Evolutionary conservation across 805 yeast genomes (phyloP), one percentile per base, ranked within the genome.

Genomic region (Saturnispora hagleri): DNA sequence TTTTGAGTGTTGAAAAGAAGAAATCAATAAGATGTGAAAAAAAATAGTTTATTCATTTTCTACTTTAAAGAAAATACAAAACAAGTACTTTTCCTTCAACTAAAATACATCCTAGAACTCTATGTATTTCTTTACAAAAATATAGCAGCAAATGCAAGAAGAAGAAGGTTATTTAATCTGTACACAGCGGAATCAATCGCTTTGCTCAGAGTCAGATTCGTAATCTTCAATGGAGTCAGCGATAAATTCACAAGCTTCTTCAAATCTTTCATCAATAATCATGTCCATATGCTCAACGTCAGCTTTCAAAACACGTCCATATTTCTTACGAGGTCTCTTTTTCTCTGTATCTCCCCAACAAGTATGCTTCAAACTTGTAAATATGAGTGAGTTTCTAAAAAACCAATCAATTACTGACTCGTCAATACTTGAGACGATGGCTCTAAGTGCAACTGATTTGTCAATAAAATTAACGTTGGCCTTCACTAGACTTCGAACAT

Each of bases 401-500:
- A 82, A 93, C 97, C 97, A 90, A 62, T 90, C 97, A 17, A 86
- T 78, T 69, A 90, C 77, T 8, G 85, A 80, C 66, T 93, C 98
- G 65, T 91, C 98, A 61, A 89, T 81, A 24, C 88, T 76, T 5
- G 97, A 90, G 4, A 88, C 88, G 44, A 91, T 75, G 2, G 95
- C 82, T 57, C 86, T 79, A 60, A 91, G 71, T n/a, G 77, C 74
- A 2, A 82, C 76, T 2, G 79, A 73, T 47, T 83, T 76, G 56
- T 84, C 89, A 31, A 85, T 71, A 62, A 82, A 88, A 53, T 80
- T 81, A 26, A 86, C 79, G 1, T 85, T 77, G 5, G 91, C 88
- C 59, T 80, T 80, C 4, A 85, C 87, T 48, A 75, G 56, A n/a
- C 72, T 75, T 53, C 79, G 73, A 36, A 81, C 78, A 42, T 79